Evolutionary conservation across 2,329 filamentous ascomycete species (phyloP), one percentile per base, ranked within the genome.

Genomic region (Pyricularia sp.): DNA sequence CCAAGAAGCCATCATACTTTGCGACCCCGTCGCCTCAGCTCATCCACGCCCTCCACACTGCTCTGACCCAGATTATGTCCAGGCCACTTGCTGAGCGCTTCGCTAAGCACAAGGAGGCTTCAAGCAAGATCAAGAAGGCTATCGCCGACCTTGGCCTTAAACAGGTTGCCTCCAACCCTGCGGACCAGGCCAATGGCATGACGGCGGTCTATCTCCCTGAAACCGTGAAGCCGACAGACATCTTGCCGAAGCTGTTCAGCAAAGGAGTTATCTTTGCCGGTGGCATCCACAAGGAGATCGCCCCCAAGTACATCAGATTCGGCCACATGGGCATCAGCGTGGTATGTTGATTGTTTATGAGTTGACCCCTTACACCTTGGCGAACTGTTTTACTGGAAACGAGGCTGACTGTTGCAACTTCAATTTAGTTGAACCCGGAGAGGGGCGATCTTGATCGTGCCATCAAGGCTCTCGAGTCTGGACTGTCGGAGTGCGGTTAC

Each of bases 311-410:
- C 76, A 90, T 99, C 70, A 87, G 94, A 31, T 94, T 99, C 72
- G 94, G 94, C 59, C 94, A 97, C 76, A 99, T 99, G 94, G 94
- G 94, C 70, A 91, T 97, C 68, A 94, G 89, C 73, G 89, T 93
- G 70, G 85, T 87, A 78, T 78, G 85, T 81, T 53, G 62, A 26
- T 6, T 35, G 13, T 49, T 10, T 35, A 35, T 49, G 4, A 66
- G 22, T 19, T 28, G 6, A 30, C 24, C 24, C 6, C 55, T 62
- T 8, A 19, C 49, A 7, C 33, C 33, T 35, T 35, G 33, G 33
- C 12, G 4, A 35, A 5, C 16, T 65, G 65, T 49, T 67, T 64
- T 19, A 19, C 16, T 60, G 24, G 31, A 13, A 13, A 53, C 31
- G n/a, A 53, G 60, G 16, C 64, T 69, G 63, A 68, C 63, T 53